Conservation (phyloP, 345 rosid species). For the Iberis pinnata region DNA sequence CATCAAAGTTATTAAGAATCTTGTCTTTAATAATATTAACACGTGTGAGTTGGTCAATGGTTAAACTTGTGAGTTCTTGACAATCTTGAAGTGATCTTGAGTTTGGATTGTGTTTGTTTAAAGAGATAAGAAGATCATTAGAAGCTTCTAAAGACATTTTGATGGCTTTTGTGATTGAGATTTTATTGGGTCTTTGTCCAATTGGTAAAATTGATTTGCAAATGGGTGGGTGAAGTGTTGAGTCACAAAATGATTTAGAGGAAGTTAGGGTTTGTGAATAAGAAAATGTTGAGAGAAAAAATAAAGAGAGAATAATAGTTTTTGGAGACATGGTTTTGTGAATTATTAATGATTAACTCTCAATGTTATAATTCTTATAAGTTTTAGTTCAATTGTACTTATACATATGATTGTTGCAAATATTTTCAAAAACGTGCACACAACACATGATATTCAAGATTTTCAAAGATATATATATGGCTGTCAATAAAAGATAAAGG, state of each 20-base stretch:
- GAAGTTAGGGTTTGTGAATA: conserved; percentile 9
- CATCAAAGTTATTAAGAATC: conserved; percentile 1
- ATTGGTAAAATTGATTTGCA: conserved; percentile 21
- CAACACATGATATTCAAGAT: too few relatives aligned
- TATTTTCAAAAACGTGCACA: too few relatives aligned
- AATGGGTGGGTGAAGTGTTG: conserved; percentile 15
- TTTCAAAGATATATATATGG: too few relatives aligned
- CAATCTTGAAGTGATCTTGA: conserved; percentile 30
- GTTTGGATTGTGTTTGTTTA: not conserved
- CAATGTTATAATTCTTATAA: too few relatives aligned
- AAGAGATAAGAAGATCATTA: conserved; percentile 4
- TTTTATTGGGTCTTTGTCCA: not conserved
- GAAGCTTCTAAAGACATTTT: conserved; percentile 20
- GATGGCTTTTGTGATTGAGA: not conserved
- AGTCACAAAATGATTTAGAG: conserved; percentile 13
- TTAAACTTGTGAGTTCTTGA: conserved; percentile 17
- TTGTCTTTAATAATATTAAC: not conserved
- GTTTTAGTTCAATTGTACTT: too few relatives aligned
- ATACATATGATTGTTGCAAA: too few relatives aligned
- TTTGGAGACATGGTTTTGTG: conserved; percentile 22
- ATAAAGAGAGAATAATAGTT: not conserved
- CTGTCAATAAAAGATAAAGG: too few relatives aligned
- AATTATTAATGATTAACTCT: too few relatives aligned
- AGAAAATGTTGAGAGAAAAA: conserved; percentile 1
- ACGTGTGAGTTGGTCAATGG: conserved; percentile 22